Percentiles rank a stretch among this genome's conserved stretches.
These are phyloP conservation scores for Yamadazyma laniorum DNA, from an alignment of 805 yeast genomes.

Conservation along the genomic window DNA sequence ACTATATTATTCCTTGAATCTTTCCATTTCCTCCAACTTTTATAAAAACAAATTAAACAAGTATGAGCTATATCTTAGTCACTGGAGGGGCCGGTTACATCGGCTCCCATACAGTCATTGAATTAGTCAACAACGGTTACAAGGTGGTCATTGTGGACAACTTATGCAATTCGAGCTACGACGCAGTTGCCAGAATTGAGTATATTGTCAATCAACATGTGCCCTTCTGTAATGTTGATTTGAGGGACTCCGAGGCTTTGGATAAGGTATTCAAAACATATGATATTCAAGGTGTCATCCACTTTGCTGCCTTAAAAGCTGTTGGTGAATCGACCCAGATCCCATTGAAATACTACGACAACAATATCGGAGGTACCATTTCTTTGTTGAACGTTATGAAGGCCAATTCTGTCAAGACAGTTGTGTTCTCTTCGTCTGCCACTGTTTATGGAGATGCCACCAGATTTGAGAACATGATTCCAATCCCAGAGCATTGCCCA, in stretches of 20 bases:
- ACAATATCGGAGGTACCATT: constrained; percentile 66
- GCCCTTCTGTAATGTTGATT: constrained; percentile 57
- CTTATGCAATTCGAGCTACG: constrained; percentile 62
- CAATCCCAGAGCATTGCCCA: constrained; percentile 78
- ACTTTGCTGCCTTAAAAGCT: constrained; percentile 81
- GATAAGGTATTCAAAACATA: constrained; percentile 47
- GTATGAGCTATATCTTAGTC: constrained; percentile 48
- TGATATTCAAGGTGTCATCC: constrained; percentile 60
- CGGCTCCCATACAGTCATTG: constrained; percentile 77
- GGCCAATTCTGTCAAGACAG: constrained; percentile 42
- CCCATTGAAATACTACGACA: constrained; percentile 66
- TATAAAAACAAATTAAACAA: background rate
- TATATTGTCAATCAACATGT: constrained; percentile 48
- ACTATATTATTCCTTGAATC: constrained; percentile 13
- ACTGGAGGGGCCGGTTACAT: constrained; percentile 90
- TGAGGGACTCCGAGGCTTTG: constrained; percentile 49
- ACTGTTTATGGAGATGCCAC: constrained; percentile 84
- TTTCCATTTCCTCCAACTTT: constrained; percentile 10
- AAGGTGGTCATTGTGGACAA: constrained; percentile 75
- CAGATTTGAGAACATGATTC: constrained; percentile 67
- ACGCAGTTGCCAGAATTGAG: constrained; percentile 63
- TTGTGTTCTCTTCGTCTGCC: constrained; percentile 78
- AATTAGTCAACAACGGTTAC: constrained; percentile 57
- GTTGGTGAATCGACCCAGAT: constrained; percentile 73
- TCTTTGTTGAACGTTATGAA: constrained; percentile 55